Percentiles rank a stretch among this genome's conserved stretches.
Conservation (phyloP, 805 yeast species). For the Candida ipomoeae region DNA sequence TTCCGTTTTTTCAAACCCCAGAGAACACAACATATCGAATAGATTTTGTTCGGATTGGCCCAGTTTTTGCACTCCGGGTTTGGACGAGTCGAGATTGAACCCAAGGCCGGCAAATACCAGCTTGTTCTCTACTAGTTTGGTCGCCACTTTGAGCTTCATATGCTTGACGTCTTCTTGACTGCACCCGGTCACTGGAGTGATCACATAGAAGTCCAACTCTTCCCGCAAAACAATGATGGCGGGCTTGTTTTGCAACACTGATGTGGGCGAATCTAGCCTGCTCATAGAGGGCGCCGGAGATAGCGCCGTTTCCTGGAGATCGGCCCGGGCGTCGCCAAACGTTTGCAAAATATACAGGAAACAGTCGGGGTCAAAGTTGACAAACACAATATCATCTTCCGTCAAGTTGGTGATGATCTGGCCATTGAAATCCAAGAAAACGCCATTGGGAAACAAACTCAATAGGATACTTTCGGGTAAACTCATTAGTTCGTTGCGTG, state of each 20-base stretch:
- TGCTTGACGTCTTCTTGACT: slow-evolving; percentile 56
- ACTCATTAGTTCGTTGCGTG: slow-evolving; percentile 85
- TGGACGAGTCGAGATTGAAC: slow-evolving; percentile 31
- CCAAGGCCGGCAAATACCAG: slow-evolving; percentile 81
- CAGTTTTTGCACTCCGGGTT: slow-evolving; percentile 43
- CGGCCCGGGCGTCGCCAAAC: slow-evolving; percentile 67
- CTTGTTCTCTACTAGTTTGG: slow-evolving; percentile 50
- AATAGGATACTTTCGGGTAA: slow-evolving; percentile 86
- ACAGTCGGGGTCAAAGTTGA: slow-evolving; percentile 82
- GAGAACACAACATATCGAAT: slow-evolving; percentile 88
- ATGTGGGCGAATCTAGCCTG: slow-evolving; percentile 42
- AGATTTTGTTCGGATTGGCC: slow-evolving; percentile 94
- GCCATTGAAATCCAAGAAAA: slow-evolving; percentile 72
- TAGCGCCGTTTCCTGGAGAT: slow-evolving; percentile 31
- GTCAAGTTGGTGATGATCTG: slow-evolving; percentile 74
- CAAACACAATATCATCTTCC: slow-evolving; percentile 74
- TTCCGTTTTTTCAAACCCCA: slow-evolving; percentile 68
- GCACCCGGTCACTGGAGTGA: slow-evolving; percentile 65
- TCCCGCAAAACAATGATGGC: slow-evolving; percentile 89
- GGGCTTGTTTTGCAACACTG: slow-evolving; percentile 73
- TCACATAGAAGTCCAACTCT: slow-evolving; percentile 89
- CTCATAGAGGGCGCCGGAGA: slow-evolving; percentile 32
- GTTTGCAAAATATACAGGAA: slow-evolving; percentile 75
- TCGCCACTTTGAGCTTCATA: slow-evolving; percentile 72
- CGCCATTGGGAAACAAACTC: slow-evolving; percentile 88